A percentile compares a stretch with the other conserved stretches of the same genome.
Evolutionary conservation across 2,329 filamentous ascomycete species (phyloP).

Genomic region (Fulvia fulva): DNA sequence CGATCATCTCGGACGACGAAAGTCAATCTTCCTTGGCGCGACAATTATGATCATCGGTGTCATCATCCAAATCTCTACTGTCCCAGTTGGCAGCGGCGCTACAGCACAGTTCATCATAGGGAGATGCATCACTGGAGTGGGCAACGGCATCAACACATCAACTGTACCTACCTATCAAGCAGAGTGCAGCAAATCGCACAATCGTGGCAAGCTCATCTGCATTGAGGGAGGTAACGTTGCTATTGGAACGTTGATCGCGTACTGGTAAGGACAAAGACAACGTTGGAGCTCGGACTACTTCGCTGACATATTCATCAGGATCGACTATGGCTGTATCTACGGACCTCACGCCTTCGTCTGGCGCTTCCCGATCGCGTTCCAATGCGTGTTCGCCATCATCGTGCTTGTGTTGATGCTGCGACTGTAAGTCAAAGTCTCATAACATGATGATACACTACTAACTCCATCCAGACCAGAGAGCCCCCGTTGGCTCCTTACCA

Average conservation of each 20-base stretch:
- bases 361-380: slow-evolving; percentile 54
- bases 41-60: slow-evolving; percentile 42
- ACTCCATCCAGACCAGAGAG: slow-evolving; percentile 35
- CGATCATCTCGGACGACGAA: slow-evolving; percentile 41
- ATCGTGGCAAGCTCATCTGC: slow-evolving; percentile 59
- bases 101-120: slow-evolving; percentile 53
- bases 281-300: not conserved
- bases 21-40: slow-evolving; percentile 41
- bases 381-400: slow-evolving; percentile 47
- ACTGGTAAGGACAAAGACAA: slow-evolving; percentile 34
- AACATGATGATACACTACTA: not conserved
- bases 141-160: slow-evolving; percentile 54
- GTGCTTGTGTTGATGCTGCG: slow-evolving; percentile 42
- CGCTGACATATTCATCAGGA: slow-evolving; percentile 13
- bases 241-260: slow-evolving; percentile 50
- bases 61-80: slow-evolving; percentile 37
- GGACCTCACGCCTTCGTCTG: slow-evolving; percentile 38
- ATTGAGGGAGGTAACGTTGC: slow-evolving; percentile 54
- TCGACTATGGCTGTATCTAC: slow-evolving; percentile 46
- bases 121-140: slow-evolving; percentile 48
- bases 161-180: slow-evolving; percentile 55
- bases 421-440: slow-evolving; percentile 18
- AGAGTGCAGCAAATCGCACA: slow-evolving; percentile 52
- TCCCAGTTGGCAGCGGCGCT: slow-evolving; percentile 30
- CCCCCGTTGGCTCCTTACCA: slow-evolving; percentile 44